A percentile compares a stretch with the other conserved stretches of the same genome.
Conservation (phyloP, 805 yeast species). For the Saccharomycopsis malanga region DNA sequence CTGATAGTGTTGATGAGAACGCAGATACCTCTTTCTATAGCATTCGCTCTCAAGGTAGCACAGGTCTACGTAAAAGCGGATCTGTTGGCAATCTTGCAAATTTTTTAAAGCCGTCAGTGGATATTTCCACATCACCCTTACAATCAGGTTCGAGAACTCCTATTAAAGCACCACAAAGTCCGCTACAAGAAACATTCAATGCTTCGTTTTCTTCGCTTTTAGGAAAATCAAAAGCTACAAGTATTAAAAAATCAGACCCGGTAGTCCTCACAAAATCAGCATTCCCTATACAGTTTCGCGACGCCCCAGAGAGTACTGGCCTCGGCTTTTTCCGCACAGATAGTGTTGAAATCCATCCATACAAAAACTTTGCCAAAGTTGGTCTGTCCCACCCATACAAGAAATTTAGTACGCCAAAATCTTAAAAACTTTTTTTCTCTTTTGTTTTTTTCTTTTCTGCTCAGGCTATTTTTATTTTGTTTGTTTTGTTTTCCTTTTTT, state of each 20-base stretch:
- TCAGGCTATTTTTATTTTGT: not conserved
- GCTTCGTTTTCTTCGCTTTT: too few relatives aligned
- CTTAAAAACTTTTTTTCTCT: not conserved
- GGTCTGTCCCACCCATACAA: conserved; percentile 12
- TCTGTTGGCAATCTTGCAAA: conserved; percentile 14
- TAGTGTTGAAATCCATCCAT: conserved; percentile 6
- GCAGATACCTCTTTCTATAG: too few relatives aligned
- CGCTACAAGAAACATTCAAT: too few relatives aligned
- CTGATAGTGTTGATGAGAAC: too few relatives aligned
- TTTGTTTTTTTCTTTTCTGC: not conserved
- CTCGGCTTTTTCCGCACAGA: not conserved
- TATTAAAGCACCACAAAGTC: too few relatives aligned
- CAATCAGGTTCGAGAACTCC: too few relatives aligned
- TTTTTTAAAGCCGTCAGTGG: conserved; percentile 5
- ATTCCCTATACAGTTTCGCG: too few relatives aligned
- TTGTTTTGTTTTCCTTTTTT: conserved; percentile 2
- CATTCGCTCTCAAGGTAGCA: too few relatives aligned
- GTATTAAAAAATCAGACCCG: too few relatives aligned
- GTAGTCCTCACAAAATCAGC: too few relatives aligned
- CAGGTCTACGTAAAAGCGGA: conserved; percentile 5
- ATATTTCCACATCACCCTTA: too few relatives aligned
- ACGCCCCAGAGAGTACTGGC: not conserved
- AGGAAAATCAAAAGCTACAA: too few relatives aligned
- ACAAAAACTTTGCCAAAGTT: conserved; percentile 13
- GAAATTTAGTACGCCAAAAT: conserved; percentile 1